Base-by-base conservation (phyloP, 23 red algal species). In the Gracilaria domingensis region DNA sequence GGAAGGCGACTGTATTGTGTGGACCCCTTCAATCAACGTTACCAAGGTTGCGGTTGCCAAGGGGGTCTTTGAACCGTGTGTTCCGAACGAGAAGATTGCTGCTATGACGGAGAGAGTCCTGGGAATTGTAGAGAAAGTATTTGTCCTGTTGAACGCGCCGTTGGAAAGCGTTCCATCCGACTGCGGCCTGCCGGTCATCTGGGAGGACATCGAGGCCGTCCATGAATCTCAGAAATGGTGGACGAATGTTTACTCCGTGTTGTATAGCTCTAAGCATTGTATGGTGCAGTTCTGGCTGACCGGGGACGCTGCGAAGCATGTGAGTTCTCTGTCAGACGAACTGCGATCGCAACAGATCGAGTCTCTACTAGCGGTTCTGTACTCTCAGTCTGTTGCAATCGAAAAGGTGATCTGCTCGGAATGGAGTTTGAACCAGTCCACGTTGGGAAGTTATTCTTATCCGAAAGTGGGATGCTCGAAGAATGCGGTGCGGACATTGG, bases 391-490 rank as follows among this genome's bases (percentile, higher is more conserved):
- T 25, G 67, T 88, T 51, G 24, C 5, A 11, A 26, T 88, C 34
- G 57, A 26, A 8, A 88, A 38, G 32, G 66, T 88, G 67, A 18
- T 88, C 38, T 42, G 65, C 20, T 70, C 67, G 24, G 25, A 88
- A 18, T 88, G 84, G 84, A 25, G 67, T 25, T 42, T 32, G 47
- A 88, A 78, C 12, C 14, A 37, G 4, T 88, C 32, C 24, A 60
- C 69, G 13, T 51, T 62, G 18, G 84, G 84, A 18, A 78, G 84
- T 65, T 88, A 88, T 78, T 88, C 84, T 4, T 88, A 75, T 76
- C 61, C 84, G 26, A 44, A 34, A 14, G 48, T 88, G 3, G 67
- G 84, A 32, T 75, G 50, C 32, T 39, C 59, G 34, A 0, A 49
- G 21, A 23, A 88, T 57, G 65, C 66, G 17, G 51, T 88, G 28